These are phyloP conservation scores for Thyridium curvatum DNA, from an alignment of 2,329 filamentous ascomycete genomes.

Conservation along the genomic window DNA sequence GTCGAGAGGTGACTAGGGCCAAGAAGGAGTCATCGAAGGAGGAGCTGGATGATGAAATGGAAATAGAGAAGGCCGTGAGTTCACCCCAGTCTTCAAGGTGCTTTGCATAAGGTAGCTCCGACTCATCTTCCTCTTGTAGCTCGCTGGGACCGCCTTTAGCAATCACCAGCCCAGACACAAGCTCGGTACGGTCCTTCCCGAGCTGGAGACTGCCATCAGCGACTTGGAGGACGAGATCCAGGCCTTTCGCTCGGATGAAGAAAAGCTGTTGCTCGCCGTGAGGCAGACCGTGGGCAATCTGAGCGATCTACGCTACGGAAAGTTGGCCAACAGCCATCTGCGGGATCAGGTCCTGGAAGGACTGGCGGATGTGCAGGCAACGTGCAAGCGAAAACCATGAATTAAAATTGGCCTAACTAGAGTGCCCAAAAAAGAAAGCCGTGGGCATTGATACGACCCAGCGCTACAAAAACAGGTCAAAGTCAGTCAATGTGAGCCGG, in stretches of 20 bases:
- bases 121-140: slow-evolving; percentile 3
- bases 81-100: no score
- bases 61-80: slow-evolving; percentile 53
- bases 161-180: slow-evolving; percentile 47
- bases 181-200: slow-evolving; percentile 57
- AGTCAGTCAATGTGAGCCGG: no score
- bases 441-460: slow-evolving; percentile 8
- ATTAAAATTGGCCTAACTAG: slow-evolving; percentile 4
- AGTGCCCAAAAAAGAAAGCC: slow-evolving; percentile 9
- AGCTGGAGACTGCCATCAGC: slow-evolving; percentile 60
- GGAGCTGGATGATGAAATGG: slow-evolving; percentile 56
- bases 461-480: no score
- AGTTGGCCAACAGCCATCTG: slow-evolving; percentile 58
- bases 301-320: slow-evolving; percentile 79
- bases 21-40: slow-evolving; percentile 46
- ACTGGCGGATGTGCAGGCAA: slow-evolving; percentile 55
- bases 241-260: slow-evolving; percentile 59
- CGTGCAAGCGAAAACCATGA: slow-evolving; percentile 43
- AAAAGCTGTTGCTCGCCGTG: slow-evolving; percentile 52
- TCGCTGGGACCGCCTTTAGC: slow-evolving; percentile 4
- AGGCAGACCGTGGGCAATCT: slow-evolving; percentile 62
- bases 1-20: slow-evolving; percentile 49
- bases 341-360: slow-evolving; percentile 62
- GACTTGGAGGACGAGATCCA: slow-evolving; percentile 64
- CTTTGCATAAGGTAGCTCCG: no score